Evolutionary conservation across 169 alveolate genomes (phyloP).

Genomic region (Plasmodium ovale): DNA sequence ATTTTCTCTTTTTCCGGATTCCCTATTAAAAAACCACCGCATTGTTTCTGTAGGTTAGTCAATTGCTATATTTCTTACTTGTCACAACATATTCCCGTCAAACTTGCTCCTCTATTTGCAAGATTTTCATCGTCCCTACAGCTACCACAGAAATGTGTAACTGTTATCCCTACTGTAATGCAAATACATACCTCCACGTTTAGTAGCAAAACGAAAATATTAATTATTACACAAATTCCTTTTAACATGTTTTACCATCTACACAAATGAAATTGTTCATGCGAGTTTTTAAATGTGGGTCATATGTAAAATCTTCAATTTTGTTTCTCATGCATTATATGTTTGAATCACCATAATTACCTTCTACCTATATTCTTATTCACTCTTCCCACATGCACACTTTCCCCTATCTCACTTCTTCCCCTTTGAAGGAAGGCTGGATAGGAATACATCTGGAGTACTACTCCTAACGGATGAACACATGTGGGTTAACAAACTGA

Average conservation of each 20-base stretch:
- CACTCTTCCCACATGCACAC: background rate
- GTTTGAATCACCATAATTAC: too few relatives aligned
- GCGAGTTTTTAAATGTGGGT: too few relatives aligned
- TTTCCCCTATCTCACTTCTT: background rate
- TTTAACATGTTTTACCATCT: background rate
- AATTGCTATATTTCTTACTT: background rate
- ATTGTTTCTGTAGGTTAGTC: conserved; percentile 66
- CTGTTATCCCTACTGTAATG: too few relatives aligned
- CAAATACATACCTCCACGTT: too few relatives aligned
- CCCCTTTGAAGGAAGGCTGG: conserved; percentile 33
- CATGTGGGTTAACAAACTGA: conserved; percentile 62
- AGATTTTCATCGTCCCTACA: too few relatives aligned
- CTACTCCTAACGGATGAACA: conserved; percentile 69
- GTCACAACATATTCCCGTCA: background rate
- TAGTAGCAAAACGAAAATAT: too few relatives aligned
- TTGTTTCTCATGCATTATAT: too few relatives aligned
- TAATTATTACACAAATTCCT: background rate
- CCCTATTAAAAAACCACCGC: conserved; percentile 42
- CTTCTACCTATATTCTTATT: background rate
- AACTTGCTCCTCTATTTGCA: too few relatives aligned
- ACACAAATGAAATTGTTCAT: too few relatives aligned
- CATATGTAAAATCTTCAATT: too few relatives aligned
- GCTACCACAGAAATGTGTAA: too few relatives aligned
- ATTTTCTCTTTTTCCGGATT: conserved; percentile 56
- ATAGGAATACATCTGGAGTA: conserved; percentile 73